Evolutionary conservation across 805 yeast species (phyloP).

Genomic region (Candida silvatica): DNA sequence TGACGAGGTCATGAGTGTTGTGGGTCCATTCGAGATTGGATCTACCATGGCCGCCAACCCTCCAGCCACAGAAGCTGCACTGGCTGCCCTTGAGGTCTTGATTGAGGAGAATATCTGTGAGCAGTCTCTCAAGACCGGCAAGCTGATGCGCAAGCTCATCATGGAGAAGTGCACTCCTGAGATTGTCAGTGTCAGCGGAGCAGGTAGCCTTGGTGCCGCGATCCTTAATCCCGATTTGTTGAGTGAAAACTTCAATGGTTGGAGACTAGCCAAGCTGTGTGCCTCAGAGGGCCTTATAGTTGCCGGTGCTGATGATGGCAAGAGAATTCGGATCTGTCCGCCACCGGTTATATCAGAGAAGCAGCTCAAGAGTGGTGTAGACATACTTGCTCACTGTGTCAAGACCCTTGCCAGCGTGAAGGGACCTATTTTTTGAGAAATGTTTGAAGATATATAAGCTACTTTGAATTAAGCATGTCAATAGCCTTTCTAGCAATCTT

Average conservation of each 20-base stretch:
- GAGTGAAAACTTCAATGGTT: slow-evolving; percentile 9
- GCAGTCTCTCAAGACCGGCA: slow-evolving; percentile 13
- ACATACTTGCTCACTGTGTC: slow-evolving; percentile 16
- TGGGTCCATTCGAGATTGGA: slow-evolving; percentile 18
- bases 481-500: slow-evolving; percentile 24
- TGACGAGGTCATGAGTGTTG: slow-evolving; percentile 15
- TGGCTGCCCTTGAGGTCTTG: slow-evolving; percentile 21
- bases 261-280: slow-evolving; percentile 15
- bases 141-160: slow-evolving; percentile 10
- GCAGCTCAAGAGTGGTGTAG: slow-evolving; percentile 14
- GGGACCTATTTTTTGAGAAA: slow-evolving; percentile 15
- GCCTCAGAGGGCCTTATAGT: slow-evolving; percentile 17
- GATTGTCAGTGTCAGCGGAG: slow-evolving; percentile 13
- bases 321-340: slow-evolving; percentile 20
- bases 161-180: slow-evolving; percentile 9
- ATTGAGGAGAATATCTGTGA: slow-evolving; percentile 15
- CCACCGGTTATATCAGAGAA: slow-evolving; percentile 17
- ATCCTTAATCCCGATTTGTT: slow-evolving; percentile 11
- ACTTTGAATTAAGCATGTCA: slow-evolving; percentile 17
- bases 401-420: slow-evolving; percentile 5
- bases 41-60: slow-evolving; percentile 24
- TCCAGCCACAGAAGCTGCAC: slow-evolving; percentile 22
- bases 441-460: too few species aligned
- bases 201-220: slow-evolving; percentile 17
- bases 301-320: slow-evolving; percentile 14